phyloP scores from a whole-genome alignment of 163 green algal genomes.

The Trebouxiophyceae sp. region DNA sequence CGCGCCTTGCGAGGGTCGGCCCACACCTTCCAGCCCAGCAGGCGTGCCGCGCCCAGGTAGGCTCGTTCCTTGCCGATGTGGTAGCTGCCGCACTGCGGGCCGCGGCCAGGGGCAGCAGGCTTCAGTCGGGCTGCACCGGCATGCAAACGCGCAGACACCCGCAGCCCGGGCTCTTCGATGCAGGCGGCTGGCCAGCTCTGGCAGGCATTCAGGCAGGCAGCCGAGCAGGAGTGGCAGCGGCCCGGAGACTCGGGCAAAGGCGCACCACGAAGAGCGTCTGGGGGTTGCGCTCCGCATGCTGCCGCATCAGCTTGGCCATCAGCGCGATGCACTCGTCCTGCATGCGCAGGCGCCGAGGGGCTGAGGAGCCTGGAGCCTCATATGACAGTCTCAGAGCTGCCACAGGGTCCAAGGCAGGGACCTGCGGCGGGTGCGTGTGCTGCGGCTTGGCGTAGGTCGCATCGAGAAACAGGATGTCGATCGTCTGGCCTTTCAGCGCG shows the following conservation, averaged over 20 bases:
- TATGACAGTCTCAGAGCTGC: not conserved
- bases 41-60: slow-evolving; percentile 63
- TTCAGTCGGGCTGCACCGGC: slow-evolving; percentile 7
- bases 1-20: slow-evolving; percentile 48
- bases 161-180: not conserved
- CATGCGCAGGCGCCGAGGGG: too few species aligned
- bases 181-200: not conserved
- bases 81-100: slow-evolving; percentile 43
- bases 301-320: slow-evolving; percentile 28
- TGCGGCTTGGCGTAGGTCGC: slow-evolving; percentile 69
- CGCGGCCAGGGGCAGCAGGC: slow-evolving; percentile 54
- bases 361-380: too few species aligned
- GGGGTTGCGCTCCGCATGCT: slow-evolving; percentile 19
- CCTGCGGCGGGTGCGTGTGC: slow-evolving; percentile 62
- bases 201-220: too few species aligned
- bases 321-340: slow-evolving; percentile 19
- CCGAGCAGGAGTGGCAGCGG: too few species aligned
- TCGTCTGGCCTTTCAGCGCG: slow-evolving; percentile 36
- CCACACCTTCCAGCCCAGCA: slow-evolving; percentile 55
- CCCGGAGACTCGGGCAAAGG: too few species aligned
- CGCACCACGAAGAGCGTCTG: slow-evolving; percentile 47
- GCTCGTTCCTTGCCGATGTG: slow-evolving; percentile 89
- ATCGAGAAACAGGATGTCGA: slow-evolving; percentile 74
- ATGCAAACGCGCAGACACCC: not conserved
- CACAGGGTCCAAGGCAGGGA: not conserved